Percentiles rank a stretch among this genome's conserved stretches.
phyloP scores from a whole-genome alignment of 2,329 filamentous ascomycete genomes.

The Cladosporium sp. region DNA sequence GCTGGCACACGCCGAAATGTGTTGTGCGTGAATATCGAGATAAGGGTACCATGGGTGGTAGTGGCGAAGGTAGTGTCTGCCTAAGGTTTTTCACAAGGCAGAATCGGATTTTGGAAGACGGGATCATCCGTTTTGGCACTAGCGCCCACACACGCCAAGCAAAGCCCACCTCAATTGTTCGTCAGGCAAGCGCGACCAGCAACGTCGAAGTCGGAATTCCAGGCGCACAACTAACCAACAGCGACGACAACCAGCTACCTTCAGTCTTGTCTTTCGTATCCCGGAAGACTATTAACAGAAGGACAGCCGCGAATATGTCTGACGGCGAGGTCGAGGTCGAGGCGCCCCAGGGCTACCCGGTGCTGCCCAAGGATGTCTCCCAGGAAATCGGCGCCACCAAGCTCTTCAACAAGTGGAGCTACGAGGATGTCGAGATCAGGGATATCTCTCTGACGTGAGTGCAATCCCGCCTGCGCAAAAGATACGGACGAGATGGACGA shows the following conservation, averaged over 20 bases:
- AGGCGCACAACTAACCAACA: constrained; percentile 12
- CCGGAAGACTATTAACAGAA: constrained; percentile 11
- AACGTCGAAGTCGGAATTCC: constrained; percentile 9
- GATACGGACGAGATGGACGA: constrained; percentile 12
- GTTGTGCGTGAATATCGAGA: too few species aligned
- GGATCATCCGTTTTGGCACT: too few species aligned
- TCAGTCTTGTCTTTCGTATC: constrained; percentile 12
- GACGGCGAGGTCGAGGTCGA: constrained; percentile 97
- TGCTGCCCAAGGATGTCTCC: constrained; percentile 89
- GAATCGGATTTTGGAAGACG: too few species aligned
- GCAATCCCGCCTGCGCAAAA: constrained; percentile 10
- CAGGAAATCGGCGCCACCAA: constrained; percentile 87
- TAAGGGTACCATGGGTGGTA: too few species aligned
- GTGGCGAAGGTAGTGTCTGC: too few species aligned
- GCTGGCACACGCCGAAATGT: too few species aligned
- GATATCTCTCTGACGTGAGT: constrained; percentile 99
- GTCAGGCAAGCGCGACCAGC: not conserved
- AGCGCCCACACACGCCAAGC: not conserved
- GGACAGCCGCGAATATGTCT: constrained; percentile 37
- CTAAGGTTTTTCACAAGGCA: too few species aligned
- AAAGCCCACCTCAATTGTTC: not conserved
- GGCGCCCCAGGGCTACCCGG: constrained; percentile 70
- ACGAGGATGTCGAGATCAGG: constrained; percentile 98
- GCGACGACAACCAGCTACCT: constrained; percentile 11
- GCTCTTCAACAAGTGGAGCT: constrained; percentile 98